phyloP scores from a whole-genome alignment of 2,329 filamentous ascomycete species.

The Claviceps lovelessii region DNA sequence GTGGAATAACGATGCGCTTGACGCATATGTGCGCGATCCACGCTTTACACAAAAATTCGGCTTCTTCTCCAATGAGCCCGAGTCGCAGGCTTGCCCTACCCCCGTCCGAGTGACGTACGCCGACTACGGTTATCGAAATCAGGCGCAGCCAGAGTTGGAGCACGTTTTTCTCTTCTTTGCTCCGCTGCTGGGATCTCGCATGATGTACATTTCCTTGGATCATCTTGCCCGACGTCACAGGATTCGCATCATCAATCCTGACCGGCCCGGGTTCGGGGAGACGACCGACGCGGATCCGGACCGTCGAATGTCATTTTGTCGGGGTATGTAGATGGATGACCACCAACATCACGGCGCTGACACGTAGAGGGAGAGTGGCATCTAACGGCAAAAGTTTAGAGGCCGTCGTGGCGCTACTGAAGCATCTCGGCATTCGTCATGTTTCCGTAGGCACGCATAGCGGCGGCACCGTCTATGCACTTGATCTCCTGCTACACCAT shows the following conservation, averaged over 20 bases:
- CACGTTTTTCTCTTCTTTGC: slow-evolving; percentile 17
- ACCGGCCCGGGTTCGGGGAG: slow-evolving; percentile 23
- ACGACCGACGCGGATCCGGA: slow-evolving; percentile 14
- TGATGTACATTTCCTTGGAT: slow-evolving; percentile 19
- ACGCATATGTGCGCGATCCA: slow-evolving; percentile 6
- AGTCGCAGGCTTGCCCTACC: slow-evolving; percentile 2
- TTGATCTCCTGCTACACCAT: slow-evolving; percentile 17
- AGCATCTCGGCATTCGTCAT: slow-evolving; percentile 18
- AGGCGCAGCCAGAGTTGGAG: slow-evolving; percentile 11
- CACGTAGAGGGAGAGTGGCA: not conserved
- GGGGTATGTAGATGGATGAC: not conserved
- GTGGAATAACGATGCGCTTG: not conserved
- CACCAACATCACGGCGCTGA: not conserved
- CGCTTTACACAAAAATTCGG: slow-evolving; percentile 13
- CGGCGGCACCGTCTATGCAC: slow-evolving; percentile 17
- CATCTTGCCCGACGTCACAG: slow-evolving; percentile 16
- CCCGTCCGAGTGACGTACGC: slow-evolving; percentile 4
- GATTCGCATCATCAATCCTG: slow-evolving; percentile 19
- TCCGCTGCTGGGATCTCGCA: slow-evolving; percentile 16
- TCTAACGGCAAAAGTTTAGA: slow-evolving; percentile 5
- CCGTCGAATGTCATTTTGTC: slow-evolving; percentile 4
- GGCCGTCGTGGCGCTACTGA: slow-evolving; percentile 17
- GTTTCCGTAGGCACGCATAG: slow-evolving; percentile 17
- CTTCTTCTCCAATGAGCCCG: slow-evolving; percentile 8
- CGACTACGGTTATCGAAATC: slow-evolving; percentile 19